phyloP scores from a whole-genome alignment of 2,329 filamentous ascomycete genomes.

The Tolypocladium endophyticum region DNA sequence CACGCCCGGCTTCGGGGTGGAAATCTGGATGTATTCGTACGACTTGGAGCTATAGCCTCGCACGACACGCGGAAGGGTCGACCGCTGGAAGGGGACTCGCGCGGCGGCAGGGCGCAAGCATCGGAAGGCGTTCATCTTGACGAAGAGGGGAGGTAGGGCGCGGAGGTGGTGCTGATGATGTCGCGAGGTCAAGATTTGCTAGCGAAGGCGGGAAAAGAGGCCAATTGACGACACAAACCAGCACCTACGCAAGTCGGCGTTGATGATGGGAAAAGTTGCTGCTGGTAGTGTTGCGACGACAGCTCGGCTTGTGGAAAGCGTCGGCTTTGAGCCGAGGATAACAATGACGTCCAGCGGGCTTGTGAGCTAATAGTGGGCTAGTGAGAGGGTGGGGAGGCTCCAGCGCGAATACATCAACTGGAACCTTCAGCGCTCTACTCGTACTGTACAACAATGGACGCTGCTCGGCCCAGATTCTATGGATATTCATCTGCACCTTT shows the following conservation, averaged over 20 bases:
- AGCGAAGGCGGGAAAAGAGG: neutral
- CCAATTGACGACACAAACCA: neutral
- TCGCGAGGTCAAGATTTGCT: neutral
- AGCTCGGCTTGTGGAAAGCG: constrained; percentile 13
- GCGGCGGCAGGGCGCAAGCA: constrained; percentile 47
- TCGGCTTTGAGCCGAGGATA: constrained; percentile 19
- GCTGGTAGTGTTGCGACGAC: neutral
- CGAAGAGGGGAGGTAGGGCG: neutral
- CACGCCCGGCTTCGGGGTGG: constrained; percentile 77
- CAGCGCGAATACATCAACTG: too few species aligned
- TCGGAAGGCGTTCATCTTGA: constrained; percentile 42
- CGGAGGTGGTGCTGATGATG: neutral
- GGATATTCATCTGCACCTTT: too few species aligned
- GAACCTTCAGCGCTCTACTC: neutral
- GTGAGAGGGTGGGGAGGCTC: neutral
- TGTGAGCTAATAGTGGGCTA: neutral
- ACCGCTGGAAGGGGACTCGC: constrained; percentile 36
- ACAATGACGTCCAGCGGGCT: neutral
- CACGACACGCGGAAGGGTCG: constrained; percentile 43
- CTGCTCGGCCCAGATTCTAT: too few species aligned
- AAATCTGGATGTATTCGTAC: constrained; percentile 78
- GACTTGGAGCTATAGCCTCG: constrained; percentile 41
- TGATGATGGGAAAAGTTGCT: neutral
- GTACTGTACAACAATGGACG: too few species aligned
- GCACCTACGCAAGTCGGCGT: neutral